Percentiles rank a stretch among this genome's conserved stretches.
Conservation (phyloP, 1,284 basidiomycete genomes). For the Xanthoconium separans region DNA sequence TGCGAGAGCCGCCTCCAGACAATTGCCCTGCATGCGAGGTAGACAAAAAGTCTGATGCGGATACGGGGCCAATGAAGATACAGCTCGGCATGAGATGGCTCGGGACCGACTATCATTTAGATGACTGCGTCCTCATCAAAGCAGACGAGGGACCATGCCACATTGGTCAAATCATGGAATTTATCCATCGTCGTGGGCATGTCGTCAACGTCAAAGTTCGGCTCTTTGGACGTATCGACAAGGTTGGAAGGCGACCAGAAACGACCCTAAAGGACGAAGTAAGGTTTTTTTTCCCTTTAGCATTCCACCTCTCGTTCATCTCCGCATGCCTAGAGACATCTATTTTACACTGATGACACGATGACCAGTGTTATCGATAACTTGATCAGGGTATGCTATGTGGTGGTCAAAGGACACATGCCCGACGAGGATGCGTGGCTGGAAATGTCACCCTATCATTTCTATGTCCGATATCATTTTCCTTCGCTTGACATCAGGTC, state of each 20-base stretch:
- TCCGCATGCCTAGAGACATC: slow-evolving; percentile 22
- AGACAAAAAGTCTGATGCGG: slow-evolving; percentile 28
- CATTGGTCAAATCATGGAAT: slow-evolving; percentile 38
- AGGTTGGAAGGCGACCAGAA: slow-evolving; percentile 26
- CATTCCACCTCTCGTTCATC: neutral
- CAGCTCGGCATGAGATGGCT: slow-evolving; percentile 41
- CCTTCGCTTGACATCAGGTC: slow-evolving; percentile 37
- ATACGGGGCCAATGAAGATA: slow-evolving; percentile 26
- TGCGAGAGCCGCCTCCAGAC: slow-evolving; percentile 36
- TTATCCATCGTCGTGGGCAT: slow-evolving; percentile 7
- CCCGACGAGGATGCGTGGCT: slow-evolving; percentile 49
- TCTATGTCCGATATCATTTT: slow-evolving; percentile 52
- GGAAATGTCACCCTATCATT: slow-evolving; percentile 50
- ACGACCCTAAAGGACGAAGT: slow-evolving; percentile 41
- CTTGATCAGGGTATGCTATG: slow-evolving; percentile 49
- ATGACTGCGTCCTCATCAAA: slow-evolving; percentile 56
- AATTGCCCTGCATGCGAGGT: slow-evolving; percentile 51
- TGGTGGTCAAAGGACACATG: slow-evolving; percentile 38
- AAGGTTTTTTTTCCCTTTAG: neutral
- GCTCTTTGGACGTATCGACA: slow-evolving; percentile 40
- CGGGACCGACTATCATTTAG: slow-evolving; percentile 47
- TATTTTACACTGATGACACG: slow-evolving; percentile 44
- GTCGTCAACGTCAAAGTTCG: slow-evolving; percentile 13
- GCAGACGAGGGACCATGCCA: slow-evolving; percentile 36
- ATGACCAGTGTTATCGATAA: slow-evolving; percentile 34